Evolutionary conservation across 306 rosid species (phyloP).

Genomic region (Rosa chinensis): DNA sequence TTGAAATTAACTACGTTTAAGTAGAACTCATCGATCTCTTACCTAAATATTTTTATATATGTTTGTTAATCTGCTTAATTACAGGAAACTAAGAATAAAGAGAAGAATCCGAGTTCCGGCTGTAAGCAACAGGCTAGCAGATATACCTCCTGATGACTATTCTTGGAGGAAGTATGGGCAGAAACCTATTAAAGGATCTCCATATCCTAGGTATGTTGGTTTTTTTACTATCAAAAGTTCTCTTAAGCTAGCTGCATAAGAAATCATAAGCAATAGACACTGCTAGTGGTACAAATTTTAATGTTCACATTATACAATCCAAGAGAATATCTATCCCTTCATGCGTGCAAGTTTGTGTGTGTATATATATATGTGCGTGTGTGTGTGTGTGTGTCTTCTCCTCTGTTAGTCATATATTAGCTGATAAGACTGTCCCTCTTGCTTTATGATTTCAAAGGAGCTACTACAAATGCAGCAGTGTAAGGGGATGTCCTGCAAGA

Average conservation of each 20-base stretch:
- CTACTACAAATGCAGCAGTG: conserved; percentile 32
- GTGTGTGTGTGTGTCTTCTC: no score
- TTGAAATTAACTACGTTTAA: not conserved
- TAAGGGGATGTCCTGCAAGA: conserved; percentile 29
- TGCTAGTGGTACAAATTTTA: no score
- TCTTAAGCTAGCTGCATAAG: not conserved
- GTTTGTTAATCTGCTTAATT: not conserved
- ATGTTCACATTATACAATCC: no score
- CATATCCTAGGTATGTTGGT: conserved; percentile 25
- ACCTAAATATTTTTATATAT: not conserved
- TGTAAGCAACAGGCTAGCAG: conserved; percentile 22
- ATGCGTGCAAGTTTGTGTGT: no score
- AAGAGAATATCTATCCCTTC: no score
- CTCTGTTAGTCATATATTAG: not conserved
- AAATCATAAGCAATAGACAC: not conserved
- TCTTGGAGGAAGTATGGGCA: conserved; percentile 34
- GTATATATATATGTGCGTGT: no score
- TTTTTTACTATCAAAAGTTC: not conserved
- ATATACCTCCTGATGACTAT: conserved; percentile 29
- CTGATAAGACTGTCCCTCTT: not conserved
- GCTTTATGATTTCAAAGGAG: conserved; percentile 18
- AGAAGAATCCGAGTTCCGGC: conserved; percentile 24
- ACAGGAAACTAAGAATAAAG: conserved; percentile 23
- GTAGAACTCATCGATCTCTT: not conserved
- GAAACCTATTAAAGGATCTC: conserved; percentile 30